These are phyloP conservation scores for Cutaneotrichosporon cavernicola DNA, from an alignment of 1,284 basidiomycete species.

Conservation along the genomic window DNA sequence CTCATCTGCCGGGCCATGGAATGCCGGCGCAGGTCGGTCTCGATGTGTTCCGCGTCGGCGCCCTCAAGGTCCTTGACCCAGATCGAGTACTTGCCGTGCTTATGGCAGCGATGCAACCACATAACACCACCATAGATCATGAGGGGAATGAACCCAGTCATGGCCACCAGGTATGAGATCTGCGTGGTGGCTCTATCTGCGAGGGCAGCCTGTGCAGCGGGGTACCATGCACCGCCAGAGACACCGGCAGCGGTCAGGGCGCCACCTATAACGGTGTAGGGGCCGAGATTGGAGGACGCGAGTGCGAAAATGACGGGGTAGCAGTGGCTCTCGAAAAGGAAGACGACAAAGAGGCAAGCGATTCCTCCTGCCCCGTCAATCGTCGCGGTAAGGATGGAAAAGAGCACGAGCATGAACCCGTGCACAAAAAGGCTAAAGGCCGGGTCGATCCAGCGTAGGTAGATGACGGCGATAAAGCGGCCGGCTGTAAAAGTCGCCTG, in stretches of 20 bases:
- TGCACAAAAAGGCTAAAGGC: conserved; percentile 36
- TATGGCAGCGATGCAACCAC: conserved; percentile 28
- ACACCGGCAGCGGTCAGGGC: conserved; percentile 38
- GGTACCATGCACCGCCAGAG: conserved; percentile 35
- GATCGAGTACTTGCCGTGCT: conserved; percentile 21
- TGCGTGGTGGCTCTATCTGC: conserved; percentile 27
- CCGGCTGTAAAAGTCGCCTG: conserved; percentile 45
- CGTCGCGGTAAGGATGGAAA: conserved; percentile 34
- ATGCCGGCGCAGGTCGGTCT: conserved; percentile 7
- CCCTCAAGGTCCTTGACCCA: conserved; percentile 23
- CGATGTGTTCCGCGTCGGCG: conserved; percentile 7
- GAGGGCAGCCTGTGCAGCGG: conserved; percentile 32
- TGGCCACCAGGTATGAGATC: conserved; percentile 30
- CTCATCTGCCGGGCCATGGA: not conserved
- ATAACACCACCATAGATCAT: conserved; percentile 29
- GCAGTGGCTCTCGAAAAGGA: conserved; percentile 38
- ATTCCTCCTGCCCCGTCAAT: conserved; percentile 37
- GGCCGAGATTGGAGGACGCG: conserved; percentile 38
- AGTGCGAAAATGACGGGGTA: conserved; percentile 44
- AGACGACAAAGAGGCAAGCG: conserved; percentile 40
- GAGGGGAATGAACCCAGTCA: conserved; percentile 32
- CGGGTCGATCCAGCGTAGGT: conserved; percentile 39
- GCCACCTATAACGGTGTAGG: conserved; percentile 36
- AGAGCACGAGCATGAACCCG: conserved; percentile 34
- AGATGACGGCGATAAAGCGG: conserved; percentile 39